Conservation (phyloP, 345 rosid species). For the Syzygium oleosum region DNA sequence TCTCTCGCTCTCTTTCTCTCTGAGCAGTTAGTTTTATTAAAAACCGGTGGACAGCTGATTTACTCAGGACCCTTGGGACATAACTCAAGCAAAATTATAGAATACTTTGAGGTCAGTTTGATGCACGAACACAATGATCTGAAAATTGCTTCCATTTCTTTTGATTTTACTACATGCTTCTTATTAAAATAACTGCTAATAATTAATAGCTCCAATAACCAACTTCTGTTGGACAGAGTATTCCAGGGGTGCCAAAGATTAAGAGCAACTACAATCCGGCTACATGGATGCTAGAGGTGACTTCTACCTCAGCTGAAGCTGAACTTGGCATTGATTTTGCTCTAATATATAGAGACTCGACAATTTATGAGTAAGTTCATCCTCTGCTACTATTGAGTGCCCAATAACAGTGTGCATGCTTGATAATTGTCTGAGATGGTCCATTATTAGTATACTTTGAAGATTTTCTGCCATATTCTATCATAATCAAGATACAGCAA, state of each 20-base stretch:
- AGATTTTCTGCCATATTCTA: background rate
- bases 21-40: slow-evolving; percentile 55
- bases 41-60: slow-evolving; percentile 56
- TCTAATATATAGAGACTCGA: slow-evolving; percentile 35
- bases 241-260: slow-evolving; percentile 51
- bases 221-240: slow-evolving; percentile 19
- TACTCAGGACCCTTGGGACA: slow-evolving; percentile 65
- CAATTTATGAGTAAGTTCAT: slow-evolving; percentile 41
- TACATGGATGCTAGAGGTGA: slow-evolving; percentile 75
- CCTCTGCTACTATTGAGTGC: background rate
- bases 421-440: background rate
- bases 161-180: background rate
- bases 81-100: slow-evolving; percentile 45
- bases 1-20: background rate
- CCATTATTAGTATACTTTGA: background rate
- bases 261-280: slow-evolving; percentile 67
- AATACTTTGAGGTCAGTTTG: slow-evolving; percentile 60
- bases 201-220: background rate
- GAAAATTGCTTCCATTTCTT: background rate
- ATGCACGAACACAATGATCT: background rate
- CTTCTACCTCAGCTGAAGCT: slow-evolving; percentile 49
- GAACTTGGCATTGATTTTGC: slow-evolving; percentile 60
- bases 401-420: background rate
- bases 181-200: background rate
- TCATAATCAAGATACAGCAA: background rate